These are phyloP conservation scores for Picochlorum sp. DNA, from an alignment of 139 green algal species.

Conservation along the genomic window DNA sequence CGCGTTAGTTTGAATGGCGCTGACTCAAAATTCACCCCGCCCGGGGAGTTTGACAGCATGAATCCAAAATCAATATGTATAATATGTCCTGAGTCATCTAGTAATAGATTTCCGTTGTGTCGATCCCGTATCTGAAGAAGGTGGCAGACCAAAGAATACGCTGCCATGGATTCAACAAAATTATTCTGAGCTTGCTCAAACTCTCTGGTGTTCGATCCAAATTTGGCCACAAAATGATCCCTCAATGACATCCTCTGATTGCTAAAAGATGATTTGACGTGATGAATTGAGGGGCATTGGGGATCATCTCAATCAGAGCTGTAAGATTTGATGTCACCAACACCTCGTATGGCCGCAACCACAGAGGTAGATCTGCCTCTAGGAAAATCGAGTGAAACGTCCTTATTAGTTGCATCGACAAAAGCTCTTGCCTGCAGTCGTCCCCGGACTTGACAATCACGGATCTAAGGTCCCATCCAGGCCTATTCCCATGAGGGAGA, in stretches of 20 bases:
- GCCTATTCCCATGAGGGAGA: conserved; percentile 67
- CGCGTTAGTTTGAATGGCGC: conserved; percentile 88
- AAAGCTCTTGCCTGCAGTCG: conserved; percentile 94
- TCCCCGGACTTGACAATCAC: conserved; percentile 98
- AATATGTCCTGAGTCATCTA: conserved; percentile 73
- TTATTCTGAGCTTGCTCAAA: conserved; percentile 67
- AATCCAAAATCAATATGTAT: conserved; percentile 99
- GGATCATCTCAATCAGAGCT: conserved; percentile 94
- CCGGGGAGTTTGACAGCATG: conserved; percentile 75
- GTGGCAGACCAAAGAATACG: conserved; percentile 75
- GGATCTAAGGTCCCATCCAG: conserved; percentile 78
- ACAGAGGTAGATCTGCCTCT: conserved; percentile 80
- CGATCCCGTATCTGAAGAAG: conserved; percentile 68
- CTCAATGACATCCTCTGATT: conserved; percentile 42
- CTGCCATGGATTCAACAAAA: conserved; percentile 89
- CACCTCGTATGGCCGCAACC: conserved; percentile 83
- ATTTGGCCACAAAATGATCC: conserved; percentile 77
- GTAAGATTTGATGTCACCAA: conserved; percentile 83
- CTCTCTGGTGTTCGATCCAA: conserved; percentile 37
- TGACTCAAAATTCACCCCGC: conserved; percentile 35
- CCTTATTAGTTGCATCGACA: conserved; percentile 87
- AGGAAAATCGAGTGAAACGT: conserved; percentile 77
- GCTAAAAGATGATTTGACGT: conserved; percentile 60
- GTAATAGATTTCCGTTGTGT: conserved; percentile 87
- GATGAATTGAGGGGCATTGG: conserved; percentile 89